A percentile compares a stretch with the other conserved stretches of the same genome.
phyloP scores from a whole-genome alignment of 1,139 yeast genomes.

The Saccharomycopsis hybrid region DNA sequence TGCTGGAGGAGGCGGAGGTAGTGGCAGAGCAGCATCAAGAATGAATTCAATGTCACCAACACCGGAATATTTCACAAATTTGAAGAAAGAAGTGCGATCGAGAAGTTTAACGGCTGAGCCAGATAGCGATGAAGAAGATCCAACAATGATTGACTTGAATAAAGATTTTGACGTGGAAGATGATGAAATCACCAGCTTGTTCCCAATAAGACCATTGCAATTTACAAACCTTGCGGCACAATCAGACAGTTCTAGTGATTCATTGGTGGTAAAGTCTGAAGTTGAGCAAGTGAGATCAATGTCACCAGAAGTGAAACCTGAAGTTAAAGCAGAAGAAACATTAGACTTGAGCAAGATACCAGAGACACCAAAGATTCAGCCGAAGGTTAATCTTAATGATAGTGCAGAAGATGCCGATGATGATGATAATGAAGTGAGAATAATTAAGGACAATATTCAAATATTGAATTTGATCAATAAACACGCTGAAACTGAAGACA shows the following conservation, averaged over 20 bases:
- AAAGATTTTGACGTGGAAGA: slow-evolving; percentile 26
- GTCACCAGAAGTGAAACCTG: slow-evolving; percentile 7
- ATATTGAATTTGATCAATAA: slow-evolving; percentile 14
- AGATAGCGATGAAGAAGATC: slow-evolving; percentile 16
- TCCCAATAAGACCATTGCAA: slow-evolving; percentile 44
- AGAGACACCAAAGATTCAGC: not conserved
- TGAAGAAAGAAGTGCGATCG: slow-evolving; percentile 15
- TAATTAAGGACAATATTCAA: slow-evolving; percentile 6
- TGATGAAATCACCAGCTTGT: slow-evolving; percentile 36
- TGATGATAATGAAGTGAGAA: slow-evolving; percentile 2
- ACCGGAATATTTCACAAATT: slow-evolving; percentile 24
- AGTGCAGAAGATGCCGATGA: not conserved
- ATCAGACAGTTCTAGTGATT: slow-evolving; percentile 19
- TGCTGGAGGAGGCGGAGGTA: too few relatives aligned
- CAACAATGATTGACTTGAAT: slow-evolving; percentile 17
- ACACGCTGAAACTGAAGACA: slow-evolving; percentile 5
- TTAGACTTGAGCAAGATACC: slow-evolving; percentile 22
- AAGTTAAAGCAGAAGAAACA: not conserved
- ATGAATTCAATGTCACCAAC: slow-evolving; percentile 23
- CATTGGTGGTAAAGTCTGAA: not conserved
- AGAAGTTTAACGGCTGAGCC: slow-evolving; percentile 13
- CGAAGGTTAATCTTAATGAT: too few relatives aligned
- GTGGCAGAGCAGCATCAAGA: slow-evolving; percentile 23
- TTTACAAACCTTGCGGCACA: slow-evolving; percentile 2
- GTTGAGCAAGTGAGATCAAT: not conserved